Conservation (phyloP, 2,329 filamentous ascomycete genomes). For the Colletotrichum camelliae region DNA sequence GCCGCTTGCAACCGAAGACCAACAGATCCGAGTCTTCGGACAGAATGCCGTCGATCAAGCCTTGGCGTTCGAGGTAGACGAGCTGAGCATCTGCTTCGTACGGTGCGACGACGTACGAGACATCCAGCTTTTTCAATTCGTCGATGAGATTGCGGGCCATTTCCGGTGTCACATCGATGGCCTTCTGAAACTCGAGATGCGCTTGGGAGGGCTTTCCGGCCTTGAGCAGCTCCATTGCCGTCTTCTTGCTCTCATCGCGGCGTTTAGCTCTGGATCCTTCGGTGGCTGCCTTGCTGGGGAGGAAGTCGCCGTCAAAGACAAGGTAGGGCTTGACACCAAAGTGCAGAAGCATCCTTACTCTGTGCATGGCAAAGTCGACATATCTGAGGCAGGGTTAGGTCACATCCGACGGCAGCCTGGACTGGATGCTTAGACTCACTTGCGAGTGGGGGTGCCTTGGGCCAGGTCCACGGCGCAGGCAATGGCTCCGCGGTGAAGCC, state of each 20-base stretch:
- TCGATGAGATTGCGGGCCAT: constrained; percentile 95
- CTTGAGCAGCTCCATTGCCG: constrained; percentile 79
- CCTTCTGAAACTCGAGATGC: constrained; percentile 88
- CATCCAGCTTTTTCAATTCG: constrained; percentile 78
- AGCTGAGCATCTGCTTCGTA: constrained; percentile 98
- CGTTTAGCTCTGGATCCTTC: constrained; percentile 78
- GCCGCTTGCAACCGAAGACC: constrained; percentile 89
- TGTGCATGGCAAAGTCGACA: constrained; percentile 87
- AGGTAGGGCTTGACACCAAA: constrained; percentile 95
- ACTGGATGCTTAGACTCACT: constrained; percentile 58
- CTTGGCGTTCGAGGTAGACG: constrained; percentile 88
- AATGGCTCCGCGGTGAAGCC: constrained; percentile 93
- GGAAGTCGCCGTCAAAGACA: constrained; percentile 93
- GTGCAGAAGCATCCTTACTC: constrained; percentile 91
- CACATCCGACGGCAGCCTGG: not conserved
- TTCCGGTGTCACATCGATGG: constrained; percentile 92
- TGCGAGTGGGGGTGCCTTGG: constrained; percentile 84
- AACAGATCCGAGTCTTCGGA: constrained; percentile 97
- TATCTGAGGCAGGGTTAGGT: constrained; percentile 59
- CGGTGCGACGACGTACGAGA: constrained; percentile 91
- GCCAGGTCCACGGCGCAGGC: constrained; percentile 91
- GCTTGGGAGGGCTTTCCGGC: constrained; percentile 84
- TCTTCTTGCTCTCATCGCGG: constrained; percentile 76
- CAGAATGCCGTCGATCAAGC: constrained; percentile 84
- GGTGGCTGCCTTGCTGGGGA: constrained; percentile 91